Evolutionary conservation across 495 filamentous ascomycete genomes (phyloP).

Genomic region (Glonium stellatum): DNA sequence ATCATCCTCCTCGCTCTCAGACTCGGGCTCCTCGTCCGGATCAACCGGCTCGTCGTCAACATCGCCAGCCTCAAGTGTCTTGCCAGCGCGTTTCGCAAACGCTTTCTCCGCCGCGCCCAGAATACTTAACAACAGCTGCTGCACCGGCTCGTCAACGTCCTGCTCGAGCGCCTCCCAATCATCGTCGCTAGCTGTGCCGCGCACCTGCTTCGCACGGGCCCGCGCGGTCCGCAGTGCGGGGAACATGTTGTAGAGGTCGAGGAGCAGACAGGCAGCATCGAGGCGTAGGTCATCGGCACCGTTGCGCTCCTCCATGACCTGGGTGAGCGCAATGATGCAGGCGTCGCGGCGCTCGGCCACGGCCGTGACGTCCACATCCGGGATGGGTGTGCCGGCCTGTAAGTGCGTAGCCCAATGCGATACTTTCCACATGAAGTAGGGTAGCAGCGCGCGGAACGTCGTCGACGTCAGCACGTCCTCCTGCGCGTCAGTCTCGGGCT

Average conservation of each 20-base stretch:
- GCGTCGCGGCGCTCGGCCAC: conserved; percentile 51
- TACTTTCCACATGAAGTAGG: conserved; percentile 95
- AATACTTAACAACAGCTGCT: conserved; percentile 59
- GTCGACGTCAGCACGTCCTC: conserved; percentile 70
- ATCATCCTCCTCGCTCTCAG: conserved; percentile 54
- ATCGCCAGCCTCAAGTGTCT: conserved; percentile 60
- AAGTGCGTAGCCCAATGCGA: conserved; percentile 14
- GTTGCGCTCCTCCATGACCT: conserved; percentile 57
- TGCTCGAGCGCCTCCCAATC: conserved; percentile 57
- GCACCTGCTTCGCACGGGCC: neutral
- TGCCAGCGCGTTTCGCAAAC: conserved; percentile 62
- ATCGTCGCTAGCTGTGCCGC: conserved; percentile 34
- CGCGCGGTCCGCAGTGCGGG: conserved; percentile 53
- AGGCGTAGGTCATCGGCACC: conserved; percentile 70
- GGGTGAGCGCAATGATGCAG: conserved; percentile 54
- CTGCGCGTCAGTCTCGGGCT: conserved; percentile 56
- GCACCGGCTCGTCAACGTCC: conserved; percentile 52
- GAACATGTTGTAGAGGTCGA: conserved; percentile 77
- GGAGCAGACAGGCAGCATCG: conserved; percentile 62
- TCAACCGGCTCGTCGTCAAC: conserved; percentile 33
- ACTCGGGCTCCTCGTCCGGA: conserved; percentile 41
- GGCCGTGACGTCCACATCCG: conserved; percentile 43
- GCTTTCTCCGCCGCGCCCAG: conserved; percentile 67
- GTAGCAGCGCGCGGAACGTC: conserved; percentile 63
- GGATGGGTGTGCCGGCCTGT: conserved; percentile 40